Percentiles rank a stretch among this genome's conserved stretches.
These are phyloP conservation scores for Xylaria sp. DNA, from an alignment of 495 filamentous ascomycete species.

Conservation along the genomic window DNA sequence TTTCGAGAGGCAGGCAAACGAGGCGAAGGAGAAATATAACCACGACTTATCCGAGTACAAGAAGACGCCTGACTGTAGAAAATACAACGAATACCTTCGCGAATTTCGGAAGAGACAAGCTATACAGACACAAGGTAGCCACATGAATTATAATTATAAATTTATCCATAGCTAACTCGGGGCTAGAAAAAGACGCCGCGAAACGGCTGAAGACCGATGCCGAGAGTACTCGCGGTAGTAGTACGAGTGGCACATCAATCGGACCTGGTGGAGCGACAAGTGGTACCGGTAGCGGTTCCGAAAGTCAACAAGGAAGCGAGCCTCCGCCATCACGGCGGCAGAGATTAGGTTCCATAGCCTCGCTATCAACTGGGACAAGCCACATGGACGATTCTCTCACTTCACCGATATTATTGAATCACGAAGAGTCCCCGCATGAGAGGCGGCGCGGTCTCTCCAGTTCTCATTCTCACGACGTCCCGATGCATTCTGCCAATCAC, in stretches of 20 bases:
- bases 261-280: conserved; percentile 48
- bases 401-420: conserved; percentile 39
- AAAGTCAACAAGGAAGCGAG: conserved; percentile 53
- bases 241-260: conserved; percentile 43
- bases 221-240: conserved; percentile 41
- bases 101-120: conserved; percentile 76
- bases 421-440: conserved; percentile 32
- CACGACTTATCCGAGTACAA: conserved; percentile 73
- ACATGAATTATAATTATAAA: not conserved
- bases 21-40: conserved; percentile 75
- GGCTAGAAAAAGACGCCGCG: conserved; percentile 51
- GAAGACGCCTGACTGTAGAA: conserved; percentile 66
- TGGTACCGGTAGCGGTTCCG: conserved; percentile 47
- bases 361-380: conserved; percentile 36
- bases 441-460: conserved; percentile 37
- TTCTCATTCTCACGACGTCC: conserved; percentile 36
- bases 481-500: conserved; percentile 26
- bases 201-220: conserved; percentile 49
- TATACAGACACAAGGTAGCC: conserved; percentile 49
- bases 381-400: conserved; percentile 44
- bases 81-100: conserved; percentile 69
- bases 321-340: conserved; percentile 50
- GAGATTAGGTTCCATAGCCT: conserved; percentile 48
- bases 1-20: conserved; percentile 70
- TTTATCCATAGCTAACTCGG: conserved; percentile 1